phyloP scores from a whole-genome alignment of 306 rosid genomes.

The Vigna angularis region DNA sequence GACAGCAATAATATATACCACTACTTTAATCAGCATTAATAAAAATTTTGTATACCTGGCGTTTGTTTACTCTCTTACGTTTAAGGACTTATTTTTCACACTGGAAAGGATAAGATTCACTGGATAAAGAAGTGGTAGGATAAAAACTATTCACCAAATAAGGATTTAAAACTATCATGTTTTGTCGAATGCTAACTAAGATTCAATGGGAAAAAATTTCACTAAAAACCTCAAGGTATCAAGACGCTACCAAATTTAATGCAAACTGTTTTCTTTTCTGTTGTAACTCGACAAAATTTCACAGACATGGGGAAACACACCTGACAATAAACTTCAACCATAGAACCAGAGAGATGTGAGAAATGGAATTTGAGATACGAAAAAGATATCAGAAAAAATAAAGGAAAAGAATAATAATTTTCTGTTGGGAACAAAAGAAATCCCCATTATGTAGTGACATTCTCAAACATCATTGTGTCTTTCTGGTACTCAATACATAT shows the following conservation, averaged over 20 bases:
- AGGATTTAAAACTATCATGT: neutral
- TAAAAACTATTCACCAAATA: neutral
- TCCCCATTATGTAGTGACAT: neutral
- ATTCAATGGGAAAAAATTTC: neutral
- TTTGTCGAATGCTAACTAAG: neutral
- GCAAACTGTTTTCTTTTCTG: neutral
- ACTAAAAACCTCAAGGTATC: neutral
- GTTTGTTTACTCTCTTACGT: neutral
- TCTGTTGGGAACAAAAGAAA: constrained; percentile 6
- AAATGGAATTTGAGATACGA: neutral
- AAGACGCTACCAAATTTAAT: neutral
- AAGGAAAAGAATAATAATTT: neutral
- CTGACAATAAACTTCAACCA: constrained; percentile 3
- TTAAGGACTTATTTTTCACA: neutral
- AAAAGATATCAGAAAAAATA: neutral
- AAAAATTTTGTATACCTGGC: neutral
- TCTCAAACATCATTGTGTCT: constrained; percentile 1
- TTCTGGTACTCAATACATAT: constrained; percentile 8
- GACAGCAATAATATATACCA: neutral
- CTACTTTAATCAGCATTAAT: neutral
- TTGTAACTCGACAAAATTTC: neutral
- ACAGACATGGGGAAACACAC: neutral
- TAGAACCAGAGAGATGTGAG: neutral
- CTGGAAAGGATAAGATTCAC: neutral
- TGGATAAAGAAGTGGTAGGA: neutral